Conservation (phyloP, 805 yeast genomes). For the Candida broadrunensis region DNA sequence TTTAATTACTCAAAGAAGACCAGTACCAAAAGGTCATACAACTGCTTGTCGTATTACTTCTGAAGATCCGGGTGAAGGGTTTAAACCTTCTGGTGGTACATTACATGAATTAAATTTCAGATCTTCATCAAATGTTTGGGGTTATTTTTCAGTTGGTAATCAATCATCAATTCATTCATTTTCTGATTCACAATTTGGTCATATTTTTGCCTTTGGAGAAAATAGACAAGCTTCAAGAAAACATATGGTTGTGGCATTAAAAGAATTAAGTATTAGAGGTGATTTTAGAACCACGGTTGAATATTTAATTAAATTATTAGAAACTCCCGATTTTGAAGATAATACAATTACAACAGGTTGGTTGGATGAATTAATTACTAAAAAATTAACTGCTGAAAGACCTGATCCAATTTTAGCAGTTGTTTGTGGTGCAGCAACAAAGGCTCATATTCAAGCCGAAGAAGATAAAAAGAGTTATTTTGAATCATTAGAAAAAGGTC, state of each 20-base stretch:
- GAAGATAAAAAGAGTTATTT: constrained; percentile 67
- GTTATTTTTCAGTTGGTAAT: constrained; percentile 95
- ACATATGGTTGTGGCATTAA: constrained; percentile 98
- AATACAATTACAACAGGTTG: constrained; percentile 98
- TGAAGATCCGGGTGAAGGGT: constrained; percentile 99
- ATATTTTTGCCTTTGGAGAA: constrained; percentile 98
- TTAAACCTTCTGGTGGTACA: constrained; percentile 97
- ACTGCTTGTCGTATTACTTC: constrained; percentile 99
- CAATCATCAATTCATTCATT: constrained; percentile 97
- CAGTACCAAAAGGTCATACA: constrained; percentile 96
- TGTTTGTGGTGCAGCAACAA: constrained; percentile 96
- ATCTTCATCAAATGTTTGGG: constrained; percentile 98
- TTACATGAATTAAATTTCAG: constrained; percentile 95
- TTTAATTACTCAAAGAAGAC: constrained; percentile 79
- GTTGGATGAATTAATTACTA: constrained; percentile 94
- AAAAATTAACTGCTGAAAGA: constrained; percentile 93
- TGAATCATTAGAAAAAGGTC: constrained; percentile 87
- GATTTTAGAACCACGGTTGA: constrained; percentile 98
- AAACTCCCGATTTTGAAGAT: constrained; percentile 94
- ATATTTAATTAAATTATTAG: constrained; percentile 89
- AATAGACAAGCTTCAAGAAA: constrained; percentile 97
- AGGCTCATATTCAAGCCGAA: constrained; percentile 79
- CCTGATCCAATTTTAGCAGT: constrained; percentile 91
- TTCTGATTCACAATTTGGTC: constrained; percentile 98
- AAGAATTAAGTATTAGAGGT: constrained; percentile 95